Conservation (phyloP, 306 rosid genomes). For the Morella rubra region DNA sequence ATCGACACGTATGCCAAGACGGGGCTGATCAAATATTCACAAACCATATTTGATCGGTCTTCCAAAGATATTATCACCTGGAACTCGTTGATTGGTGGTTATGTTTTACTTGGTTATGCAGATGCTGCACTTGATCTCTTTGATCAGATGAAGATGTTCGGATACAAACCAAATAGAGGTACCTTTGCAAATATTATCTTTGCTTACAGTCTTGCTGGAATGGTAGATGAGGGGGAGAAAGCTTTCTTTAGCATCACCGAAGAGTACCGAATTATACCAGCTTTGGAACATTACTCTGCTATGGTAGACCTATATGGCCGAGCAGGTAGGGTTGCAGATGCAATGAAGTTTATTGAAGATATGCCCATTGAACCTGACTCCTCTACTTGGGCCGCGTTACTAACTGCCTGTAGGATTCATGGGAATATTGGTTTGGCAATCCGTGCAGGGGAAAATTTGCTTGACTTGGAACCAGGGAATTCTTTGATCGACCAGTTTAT, state of each 20-base stretch:
- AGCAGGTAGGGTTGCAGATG: constrained; percentile 76
- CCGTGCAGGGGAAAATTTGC: constrained; percentile 57
- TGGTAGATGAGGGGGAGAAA: constrained; percentile 65
- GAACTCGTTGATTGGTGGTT: constrained; percentile 75
- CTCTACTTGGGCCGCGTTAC: constrained; percentile 66
- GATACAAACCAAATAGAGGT: constrained; percentile 70
- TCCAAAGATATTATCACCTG: constrained; percentile 78
- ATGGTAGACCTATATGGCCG: constrained; percentile 79
- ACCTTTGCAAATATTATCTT: constrained; percentile 64
- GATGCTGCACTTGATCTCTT: constrained; percentile 60
- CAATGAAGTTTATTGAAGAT: constrained; percentile 60
- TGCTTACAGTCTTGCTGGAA: constrained; percentile 72
- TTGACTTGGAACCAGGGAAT: constrained; percentile 72
- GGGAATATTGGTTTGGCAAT: constrained; percentile 58
- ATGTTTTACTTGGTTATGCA: constrained; percentile 70
- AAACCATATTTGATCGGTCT: constrained; percentile 59
- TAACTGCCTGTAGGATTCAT: constrained; percentile 77
- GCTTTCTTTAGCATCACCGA: constrained; percentile 57
- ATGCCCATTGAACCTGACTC: constrained; percentile 78
- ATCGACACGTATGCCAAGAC: constrained; percentile 84
- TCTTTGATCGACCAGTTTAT: constrained; percentile 43
- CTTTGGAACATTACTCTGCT: constrained; percentile 78
- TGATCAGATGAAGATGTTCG: constrained; percentile 60
- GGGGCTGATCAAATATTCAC: constrained; percentile 65
- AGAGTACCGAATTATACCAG: constrained; percentile 57